Evolutionary conservation across 1,139 yeast species (phyloP), one percentile per base, ranked within the genome.

Genomic region (Zygosaccharomyces sapae): DNA sequence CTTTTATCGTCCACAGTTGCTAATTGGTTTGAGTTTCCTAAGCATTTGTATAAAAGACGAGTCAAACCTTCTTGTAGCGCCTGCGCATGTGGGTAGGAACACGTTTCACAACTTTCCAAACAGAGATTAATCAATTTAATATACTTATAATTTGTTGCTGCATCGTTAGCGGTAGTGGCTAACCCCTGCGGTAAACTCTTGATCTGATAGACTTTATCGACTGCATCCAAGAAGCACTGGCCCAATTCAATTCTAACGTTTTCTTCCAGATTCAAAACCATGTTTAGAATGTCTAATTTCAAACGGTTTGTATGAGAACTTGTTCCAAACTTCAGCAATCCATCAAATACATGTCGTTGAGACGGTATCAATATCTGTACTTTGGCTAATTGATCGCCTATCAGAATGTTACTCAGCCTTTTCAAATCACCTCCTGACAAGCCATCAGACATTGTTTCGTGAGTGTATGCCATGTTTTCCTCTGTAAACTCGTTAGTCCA

Each of bases 331-430:
- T 48, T 43, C 25, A 55, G 12, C 25, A 61, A 31, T 3, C 44
- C 47, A 13, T 51, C 41, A 10, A 59, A 35, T 37, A 53, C 27
- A 8, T 40, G 41, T 8, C 42, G 35, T 4, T 54, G 45, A 2
- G 55, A 45, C 10, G 50, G 47, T 4, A 51, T 40, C 16, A 51
- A 45, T 12, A 54, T 33, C 12, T 45, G 52, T 16, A 55, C 48
- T 44, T 58, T 58, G 19, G 56, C 56, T 16, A 45, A 36, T 39
- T 54, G 57, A 44, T 58, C 61, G 5, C 62, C 63, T n/a, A 58
- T 49, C 34, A 57, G 39, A 9, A 51, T 30, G 33, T 48, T 47
- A 25, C 54, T 45, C 16, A 55, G 43, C 30, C 38, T 43, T 19
- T 31, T 34, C 19, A 53, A 51, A 29, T 45, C 48, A 12, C 34